Conservation (phyloP, 2,329 filamentous ascomycete species). For the Beauveria rudraprayagi region DNA sequence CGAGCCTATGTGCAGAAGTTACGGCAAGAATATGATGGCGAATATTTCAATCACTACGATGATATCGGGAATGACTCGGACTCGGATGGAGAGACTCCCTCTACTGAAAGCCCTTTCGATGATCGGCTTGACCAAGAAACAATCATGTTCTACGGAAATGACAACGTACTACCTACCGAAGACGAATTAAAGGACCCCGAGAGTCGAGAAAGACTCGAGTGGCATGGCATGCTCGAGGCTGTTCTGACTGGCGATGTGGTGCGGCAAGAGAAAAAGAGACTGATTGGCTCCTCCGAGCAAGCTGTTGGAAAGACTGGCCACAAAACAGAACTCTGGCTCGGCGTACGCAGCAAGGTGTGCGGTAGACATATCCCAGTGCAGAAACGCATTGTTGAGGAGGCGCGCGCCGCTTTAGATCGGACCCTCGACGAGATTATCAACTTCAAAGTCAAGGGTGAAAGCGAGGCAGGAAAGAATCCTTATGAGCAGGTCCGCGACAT, state of each 20-base stretch:
- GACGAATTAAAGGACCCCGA: constrained; percentile 85
- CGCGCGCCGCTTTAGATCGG: constrained; percentile 62
- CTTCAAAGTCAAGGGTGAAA: constrained; percentile 90
- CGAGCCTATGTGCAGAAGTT: constrained; percentile 91
- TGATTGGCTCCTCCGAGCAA: constrained; percentile 68
- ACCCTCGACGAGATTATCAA: constrained; percentile 81
- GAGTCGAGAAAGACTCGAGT: constrained; percentile 86
- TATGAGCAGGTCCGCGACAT: constrained; percentile 84
- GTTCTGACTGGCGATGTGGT: constrained; percentile 96
- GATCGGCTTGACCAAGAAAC: constrained; percentile 88
- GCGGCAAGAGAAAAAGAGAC: constrained; percentile 91
- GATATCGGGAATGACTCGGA: constrained; percentile 67
- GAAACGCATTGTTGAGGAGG: constrained; percentile 79
- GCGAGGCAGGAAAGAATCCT: constrained; percentile 80
- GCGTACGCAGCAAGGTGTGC: constrained; percentile 73
- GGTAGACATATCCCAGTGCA: constrained; percentile 80
- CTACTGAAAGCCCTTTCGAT: constrained; percentile 75
- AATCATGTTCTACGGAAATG: constrained; percentile 84
- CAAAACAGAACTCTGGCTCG: constrained; percentile 79
- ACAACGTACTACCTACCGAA: constrained; percentile 77
- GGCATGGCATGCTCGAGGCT: constrained; percentile 96
- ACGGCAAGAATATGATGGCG: constrained; percentile 56
- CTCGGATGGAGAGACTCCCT: constrained; percentile 83
- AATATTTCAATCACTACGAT: constrained; percentile 67
- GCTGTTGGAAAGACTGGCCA: constrained; percentile 55